These are phyloP conservation scores for Anisodus tanguticus DNA, from an alignment of 257 asterid genomes.

Conservation along the genomic window DNA sequence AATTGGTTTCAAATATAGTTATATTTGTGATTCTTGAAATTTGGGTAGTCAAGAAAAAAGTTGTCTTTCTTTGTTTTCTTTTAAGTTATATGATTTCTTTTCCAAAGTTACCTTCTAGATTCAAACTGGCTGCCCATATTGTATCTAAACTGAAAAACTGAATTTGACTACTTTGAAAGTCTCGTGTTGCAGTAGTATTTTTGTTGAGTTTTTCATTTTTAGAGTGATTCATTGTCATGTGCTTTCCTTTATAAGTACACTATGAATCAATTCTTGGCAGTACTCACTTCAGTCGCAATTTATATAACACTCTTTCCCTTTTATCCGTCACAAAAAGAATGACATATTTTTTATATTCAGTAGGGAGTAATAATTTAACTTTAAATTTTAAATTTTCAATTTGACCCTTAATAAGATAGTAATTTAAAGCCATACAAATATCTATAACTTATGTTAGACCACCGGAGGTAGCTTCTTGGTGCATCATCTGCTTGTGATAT, in stretches of 20 bases:
- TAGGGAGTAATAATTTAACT: slow-evolving; percentile 35
- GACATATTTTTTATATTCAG: neutral
- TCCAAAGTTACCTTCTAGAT: slow-evolving; percentile 61
- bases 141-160: slow-evolving; percentile 36
- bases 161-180: slow-evolving; percentile 44
- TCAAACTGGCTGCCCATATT: slow-evolving; percentile 47
- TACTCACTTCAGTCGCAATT: too few species aligned
- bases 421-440: too few species aligned
- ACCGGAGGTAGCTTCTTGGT: slow-evolving; percentile 14
- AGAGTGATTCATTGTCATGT: slow-evolving; percentile 41
- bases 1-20: neutral
- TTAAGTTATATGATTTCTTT: neutral
- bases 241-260: slow-evolving; percentile 31
- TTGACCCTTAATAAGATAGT: too few species aligned
- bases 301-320: too few species aligned
- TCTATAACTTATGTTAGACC: too few species aligned
- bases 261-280: neutral
- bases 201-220: slow-evolving; percentile 47
- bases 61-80: neutral
- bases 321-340: too few species aligned
- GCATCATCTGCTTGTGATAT: neutral
- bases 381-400: too few species aligned
- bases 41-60: neutral
- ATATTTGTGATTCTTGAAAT: slow-evolving; percentile 8
- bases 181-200: slow-evolving; percentile 31